Evolutionary conservation across 163 green algal species (phyloP).

Genomic region (Volvox carteri): DNA sequence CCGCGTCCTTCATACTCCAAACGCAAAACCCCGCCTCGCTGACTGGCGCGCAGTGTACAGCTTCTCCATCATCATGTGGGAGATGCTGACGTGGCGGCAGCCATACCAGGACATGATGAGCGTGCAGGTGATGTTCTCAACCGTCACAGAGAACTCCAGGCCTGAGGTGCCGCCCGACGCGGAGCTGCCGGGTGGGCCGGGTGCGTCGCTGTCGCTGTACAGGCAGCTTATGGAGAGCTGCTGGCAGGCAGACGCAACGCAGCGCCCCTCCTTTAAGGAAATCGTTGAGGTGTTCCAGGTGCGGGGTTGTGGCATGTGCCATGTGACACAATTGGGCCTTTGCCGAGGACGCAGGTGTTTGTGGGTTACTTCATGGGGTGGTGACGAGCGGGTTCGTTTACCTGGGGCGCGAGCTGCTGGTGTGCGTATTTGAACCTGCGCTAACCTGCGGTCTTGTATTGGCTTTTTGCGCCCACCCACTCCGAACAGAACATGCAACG

Average conservation of each 20-base stretch:
- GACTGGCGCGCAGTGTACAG: slow-evolving; percentile 59
- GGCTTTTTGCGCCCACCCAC: too few species aligned
- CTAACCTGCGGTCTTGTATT: too few species aligned
- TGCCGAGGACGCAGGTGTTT: neutral
- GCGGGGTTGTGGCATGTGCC: neutral
- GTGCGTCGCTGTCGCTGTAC: slow-evolving; percentile 60
- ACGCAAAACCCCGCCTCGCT: neutral
- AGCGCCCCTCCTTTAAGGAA: slow-evolving; percentile 70
- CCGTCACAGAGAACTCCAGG: slow-evolving; percentile 57
- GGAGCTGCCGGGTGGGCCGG: slow-evolving; percentile 67
- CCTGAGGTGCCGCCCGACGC: slow-evolving; percentile 63
- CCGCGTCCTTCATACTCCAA: too few species aligned
- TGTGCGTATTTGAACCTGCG: too few species aligned
- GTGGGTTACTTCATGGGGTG: too few species aligned
- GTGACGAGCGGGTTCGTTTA: too few species aligned
- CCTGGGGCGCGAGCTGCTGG: too few species aligned
- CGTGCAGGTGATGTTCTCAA: slow-evolving; percentile 65
- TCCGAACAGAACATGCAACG: slow-evolving; percentile 17
- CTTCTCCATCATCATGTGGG: slow-evolving; percentile 79
- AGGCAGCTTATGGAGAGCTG: slow-evolving; percentile 68
- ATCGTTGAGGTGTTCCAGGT: slow-evolving; percentile 61
- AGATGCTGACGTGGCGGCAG: slow-evolving; percentile 80
- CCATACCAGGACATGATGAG: slow-evolving; percentile 79
- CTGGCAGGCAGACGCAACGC: slow-evolving; percentile 59
- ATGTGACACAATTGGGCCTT: neutral